These are phyloP conservation scores for Crepidotus variabilis DNA, from an alignment of 768 basidiomycete species.

Conservation along the genomic window DNA sequence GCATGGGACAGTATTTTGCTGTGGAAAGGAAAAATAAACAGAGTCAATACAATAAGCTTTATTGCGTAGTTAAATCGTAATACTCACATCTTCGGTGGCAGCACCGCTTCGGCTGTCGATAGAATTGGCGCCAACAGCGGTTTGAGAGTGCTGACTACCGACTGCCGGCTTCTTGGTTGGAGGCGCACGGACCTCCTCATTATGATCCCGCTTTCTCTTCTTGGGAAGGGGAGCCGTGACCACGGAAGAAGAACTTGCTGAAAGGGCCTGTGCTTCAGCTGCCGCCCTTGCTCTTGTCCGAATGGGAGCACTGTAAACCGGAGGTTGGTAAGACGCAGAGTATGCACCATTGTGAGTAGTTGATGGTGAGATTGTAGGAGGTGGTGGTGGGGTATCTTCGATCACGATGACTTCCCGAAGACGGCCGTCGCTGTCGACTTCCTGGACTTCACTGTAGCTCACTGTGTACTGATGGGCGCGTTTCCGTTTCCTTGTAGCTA, in stretches of 20 bases:
- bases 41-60: not conserved
- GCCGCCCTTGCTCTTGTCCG: slow-evolving; percentile 84
- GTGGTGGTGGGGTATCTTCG: slow-evolving; percentile 86
- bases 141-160: slow-evolving; percentile 47
- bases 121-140: slow-evolving; percentile 50
- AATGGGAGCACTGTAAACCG: slow-evolving; percentile 70
- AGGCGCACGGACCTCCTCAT: slow-evolving; percentile 69
- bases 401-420: slow-evolving; percentile 88
- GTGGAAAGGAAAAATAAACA: slow-evolving; percentile 29
- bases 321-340: slow-evolving; percentile 80
- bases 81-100: slow-evolving; percentile 65
- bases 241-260: slow-evolving; percentile 62
- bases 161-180: slow-evolving; percentile 58
- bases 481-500: slow-evolving; percentile 78
- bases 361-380: slow-evolving; percentile 75
- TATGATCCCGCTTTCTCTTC: slow-evolving; percentile 79
- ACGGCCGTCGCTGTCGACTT: slow-evolving; percentile 74
- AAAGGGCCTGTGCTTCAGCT: slow-evolving; percentile 78
- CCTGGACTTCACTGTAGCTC: slow-evolving; percentile 85
- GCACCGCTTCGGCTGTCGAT: slow-evolving; percentile 66
- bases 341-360: slow-evolving; percentile 66
- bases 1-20: slow-evolving; percentile 66
- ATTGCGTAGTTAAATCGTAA: slow-evolving; percentile 18
- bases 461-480: slow-evolving; percentile 77
- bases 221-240: slow-evolving; percentile 70